Base-by-base conservation (phyloP, 495 filamentous ascomycete species). In the Penicillium bialowiezense region DNA sequence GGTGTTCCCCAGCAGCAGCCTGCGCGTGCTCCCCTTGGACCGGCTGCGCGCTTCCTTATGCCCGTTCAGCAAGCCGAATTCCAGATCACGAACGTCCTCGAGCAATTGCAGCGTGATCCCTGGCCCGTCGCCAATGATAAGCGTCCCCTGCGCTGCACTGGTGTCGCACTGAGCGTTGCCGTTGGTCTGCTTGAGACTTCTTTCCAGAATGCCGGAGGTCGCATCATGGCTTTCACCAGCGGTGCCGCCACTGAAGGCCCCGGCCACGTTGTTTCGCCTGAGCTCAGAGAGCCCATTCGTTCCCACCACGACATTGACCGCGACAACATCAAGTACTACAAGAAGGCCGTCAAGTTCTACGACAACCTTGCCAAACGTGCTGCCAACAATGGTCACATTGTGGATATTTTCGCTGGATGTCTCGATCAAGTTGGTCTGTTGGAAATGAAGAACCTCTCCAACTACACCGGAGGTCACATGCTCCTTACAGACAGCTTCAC, bases 291-390 rank as follows among this genome's bases (percentile, higher is more conserved):
- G 65, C 90, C 95, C 13, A 97, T 99, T 49, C 86, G 95, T 60
- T 97, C 95, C 28, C 95, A 99, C 73, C 95, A 99, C 63, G 95
- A 99, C 58, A 99, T 99, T 64, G 95, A 99, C 60, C 83, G 90
- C 32, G 95, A 99, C 64, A 96, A 97, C 60, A 96, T 96, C 75
- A 99, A 97, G 69, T 97, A 97, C 67, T 97, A 95, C 74, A 99
- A 99, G 79, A 97, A 97, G 71, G 93, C 95, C 36, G 70, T 96
- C 12, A 99, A 97, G 90, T 99, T 97, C 72, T 99, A 97, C 63
- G 92, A 99, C 56, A 89, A 81, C 52, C 83, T 99, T 28, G 91
- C 95, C n/a, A 97, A 97, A 73, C 82, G 95, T 43, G 88, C 89
- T 18, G 89, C 95, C 2, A 90, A 97, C 69, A 99, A 97, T 61